These are phyloP conservation scores for Naganishia randhawae DNA, from an alignment of 768 basidiomycete species.

Conservation along the genomic window DNA sequence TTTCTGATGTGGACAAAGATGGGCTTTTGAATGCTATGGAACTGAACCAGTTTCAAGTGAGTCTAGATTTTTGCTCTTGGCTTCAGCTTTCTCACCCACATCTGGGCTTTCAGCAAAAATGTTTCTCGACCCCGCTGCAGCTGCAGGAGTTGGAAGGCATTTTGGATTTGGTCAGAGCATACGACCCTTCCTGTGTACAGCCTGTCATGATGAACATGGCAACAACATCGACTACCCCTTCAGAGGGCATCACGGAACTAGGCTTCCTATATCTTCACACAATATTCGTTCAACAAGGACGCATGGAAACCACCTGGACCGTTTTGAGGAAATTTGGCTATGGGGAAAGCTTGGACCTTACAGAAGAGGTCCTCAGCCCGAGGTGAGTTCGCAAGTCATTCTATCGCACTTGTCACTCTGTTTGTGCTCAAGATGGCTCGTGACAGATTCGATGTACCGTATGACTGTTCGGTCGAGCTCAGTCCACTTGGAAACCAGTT, in stretches of 20 bases:
- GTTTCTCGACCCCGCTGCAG: constrained; percentile 89
- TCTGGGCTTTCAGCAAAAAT: constrained; percentile 66
- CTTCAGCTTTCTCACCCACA: neutral
- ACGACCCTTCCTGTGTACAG: constrained; percentile 70
- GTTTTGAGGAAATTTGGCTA: constrained; percentile 93
- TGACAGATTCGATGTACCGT: constrained; percentile 88
- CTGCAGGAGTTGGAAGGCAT: constrained; percentile 93
- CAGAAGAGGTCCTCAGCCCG: constrained; percentile 80
- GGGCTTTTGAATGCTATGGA: constrained; percentile 83
- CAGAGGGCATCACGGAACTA: constrained; percentile 73
- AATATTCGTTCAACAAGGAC: constrained; percentile 89
- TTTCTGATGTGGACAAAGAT: constrained; percentile 92
- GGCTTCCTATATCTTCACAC: constrained; percentile 95
- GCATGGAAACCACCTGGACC: constrained; percentile 97
- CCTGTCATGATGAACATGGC: constrained; percentile 38
- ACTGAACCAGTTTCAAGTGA: constrained; percentile 92
- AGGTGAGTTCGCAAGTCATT: constrained; percentile 64
- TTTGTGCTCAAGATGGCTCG: constrained; percentile 20
- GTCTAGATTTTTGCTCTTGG: constrained; percentile 29
- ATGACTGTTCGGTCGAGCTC: constrained; percentile 91
- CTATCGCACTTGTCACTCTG: neutral
- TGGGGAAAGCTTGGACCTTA: constrained; percentile 84
- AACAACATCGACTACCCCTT: constrained; percentile 26
- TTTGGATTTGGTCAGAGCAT: constrained; percentile 78
- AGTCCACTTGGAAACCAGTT: constrained; percentile 93